Conservation (phyloP, 2,329 filamentous ascomycete genomes). For the Metarhizium brunneum region DNA sequence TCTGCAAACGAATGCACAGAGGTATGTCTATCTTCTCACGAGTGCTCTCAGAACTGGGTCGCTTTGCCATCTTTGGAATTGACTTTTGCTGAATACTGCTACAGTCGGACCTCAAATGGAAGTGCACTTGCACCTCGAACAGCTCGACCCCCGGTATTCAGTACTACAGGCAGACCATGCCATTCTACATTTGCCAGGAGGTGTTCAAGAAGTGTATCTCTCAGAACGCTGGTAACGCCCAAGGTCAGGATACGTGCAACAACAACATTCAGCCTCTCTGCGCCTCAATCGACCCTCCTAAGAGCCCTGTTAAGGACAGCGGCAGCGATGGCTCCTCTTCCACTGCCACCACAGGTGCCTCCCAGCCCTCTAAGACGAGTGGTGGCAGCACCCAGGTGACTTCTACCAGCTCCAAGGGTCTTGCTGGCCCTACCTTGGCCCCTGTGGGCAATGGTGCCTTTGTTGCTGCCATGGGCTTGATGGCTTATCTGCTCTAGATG, state of each 20-base stretch:
- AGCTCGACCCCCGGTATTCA: constrained; percentile 39
- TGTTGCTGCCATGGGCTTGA: constrained; percentile 39
- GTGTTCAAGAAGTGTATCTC: constrained; percentile 39
- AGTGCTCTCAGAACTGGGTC: neutral
- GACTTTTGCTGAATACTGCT: constrained; percentile 1
- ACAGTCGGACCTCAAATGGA: constrained; percentile 32
- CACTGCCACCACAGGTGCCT: constrained; percentile 15
- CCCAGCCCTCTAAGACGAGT: constrained; percentile 12
- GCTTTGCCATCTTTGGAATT: neutral
- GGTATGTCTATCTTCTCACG: constrained; percentile 27
- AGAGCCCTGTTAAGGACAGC: constrained; percentile 16
- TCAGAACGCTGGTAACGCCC: constrained; percentile 29
- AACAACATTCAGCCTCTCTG: constrained; percentile 38
- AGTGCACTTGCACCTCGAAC: constrained; percentile 40
- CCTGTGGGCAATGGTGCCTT: constrained; percentile 34
- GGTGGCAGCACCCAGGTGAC: constrained; percentile 19
- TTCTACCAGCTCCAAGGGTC: constrained; percentile 16
- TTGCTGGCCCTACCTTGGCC: constrained; percentile 33
- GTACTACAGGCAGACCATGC: constrained; percentile 44
- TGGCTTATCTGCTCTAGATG: constrained; percentile 41
- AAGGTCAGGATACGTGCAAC: constrained; percentile 38
- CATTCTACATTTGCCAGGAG: constrained; percentile 41
- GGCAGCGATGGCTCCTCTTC: constrained; percentile 13
- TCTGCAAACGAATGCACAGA: constrained; percentile 34
- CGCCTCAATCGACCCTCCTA: constrained; percentile 26